phyloP scores from a whole-genome alignment of 1,139 yeast species.

The Magnusiomyces clavatus region DNA sequence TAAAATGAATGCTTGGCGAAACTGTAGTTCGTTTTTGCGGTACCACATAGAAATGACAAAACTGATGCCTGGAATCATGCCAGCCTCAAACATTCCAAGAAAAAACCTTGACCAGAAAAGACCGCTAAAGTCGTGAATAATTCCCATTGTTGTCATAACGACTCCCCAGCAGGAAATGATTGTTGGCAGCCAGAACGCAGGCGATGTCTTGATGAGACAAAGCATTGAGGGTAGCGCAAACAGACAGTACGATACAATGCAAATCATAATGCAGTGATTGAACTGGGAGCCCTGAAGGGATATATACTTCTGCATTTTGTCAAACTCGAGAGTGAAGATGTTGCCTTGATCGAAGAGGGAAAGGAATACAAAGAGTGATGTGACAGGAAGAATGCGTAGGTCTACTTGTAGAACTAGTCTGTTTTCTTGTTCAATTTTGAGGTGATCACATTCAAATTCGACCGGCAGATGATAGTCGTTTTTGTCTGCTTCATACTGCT shows the following conservation, averaged over 20 bases:
- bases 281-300: conserved; percentile 41
- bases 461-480: not conserved
- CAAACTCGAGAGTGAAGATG: conserved; percentile 53
- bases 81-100: conserved; percentile 52
- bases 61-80: conserved; percentile 42
- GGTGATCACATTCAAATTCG: not conserved
- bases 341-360: conserved; percentile 52
- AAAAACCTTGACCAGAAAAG: conserved; percentile 43
- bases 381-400: conserved; percentile 21
- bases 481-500: conserved; percentile 5
- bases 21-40: conserved; percentile 32
- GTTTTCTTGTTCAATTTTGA: conserved; percentile 5
- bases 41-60: conserved; percentile 30
- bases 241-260: conserved; percentile 45
- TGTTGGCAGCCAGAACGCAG: conserved; percentile 39
- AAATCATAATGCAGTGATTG: conserved; percentile 45
- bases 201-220: conserved; percentile 29
- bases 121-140: conserved; percentile 37
- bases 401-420: conserved; percentile 20
- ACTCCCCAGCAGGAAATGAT: conserved; percentile 49
- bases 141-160: conserved; percentile 41
- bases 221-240: conserved; percentile 46
- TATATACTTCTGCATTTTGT: conserved; percentile 46
- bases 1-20: conserved; percentile 51
- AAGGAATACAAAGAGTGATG: conserved; percentile 44